These are phyloP conservation scores for Melampsora americana DNA, from an alignment of 1,284 basidiomycete genomes.

Conservation along the genomic window DNA sequence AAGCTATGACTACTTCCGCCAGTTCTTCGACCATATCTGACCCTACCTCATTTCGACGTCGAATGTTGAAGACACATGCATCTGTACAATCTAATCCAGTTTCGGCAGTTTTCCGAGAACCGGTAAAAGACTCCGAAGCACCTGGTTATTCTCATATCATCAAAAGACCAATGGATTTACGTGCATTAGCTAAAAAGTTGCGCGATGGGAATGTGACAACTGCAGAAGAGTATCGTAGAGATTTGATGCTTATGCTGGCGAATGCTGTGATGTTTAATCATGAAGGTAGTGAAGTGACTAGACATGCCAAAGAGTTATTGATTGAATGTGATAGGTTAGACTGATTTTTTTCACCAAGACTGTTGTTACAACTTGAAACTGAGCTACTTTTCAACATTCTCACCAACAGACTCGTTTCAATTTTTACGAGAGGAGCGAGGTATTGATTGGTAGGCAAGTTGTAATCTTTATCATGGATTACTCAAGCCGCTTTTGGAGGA, in stretches of 20 bases:
- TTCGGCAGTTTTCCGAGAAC: constrained; percentile 71
- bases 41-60: constrained; percentile 36
- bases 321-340: constrained; percentile 59
- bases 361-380: not conserved
- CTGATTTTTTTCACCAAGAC: not conserved
- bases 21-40: constrained; percentile 26
- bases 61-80: constrained; percentile 42
- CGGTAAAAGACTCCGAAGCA: constrained; percentile 79
- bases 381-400: not conserved
- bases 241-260: constrained; percentile 86
- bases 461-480: too few species aligned
- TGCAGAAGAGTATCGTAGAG: constrained; percentile 79
- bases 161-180: constrained; percentile 85
- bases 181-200: constrained; percentile 76
- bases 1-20: not conserved
- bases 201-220: constrained; percentile 75
- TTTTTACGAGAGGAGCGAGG: constrained; percentile 40
- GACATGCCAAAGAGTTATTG: constrained; percentile 81
- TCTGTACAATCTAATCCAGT: constrained; percentile 43
- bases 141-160: constrained; percentile 86
- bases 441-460: constrained; percentile 2
- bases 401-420: constrained; percentile 35
- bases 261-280: constrained; percentile 95
- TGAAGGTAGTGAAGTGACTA: constrained; percentile 60
- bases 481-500: too few species aligned